Percentiles rank a stretch among this genome's conserved stretches.
phyloP scores from a whole-genome alignment of 164 flowering plant species.

The Vitis vinifera region ASM3070453v1 NC_081819.1:18327001-18327500 shows the following conservation, averaged over 20 bases:
- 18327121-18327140: conserved; percentile 51
- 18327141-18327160: conserved; percentile 39
- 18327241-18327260: conserved; percentile 63
- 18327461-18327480: conserved; percentile 65
- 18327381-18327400: conserved; percentile 41
- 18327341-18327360: conserved; percentile 8
- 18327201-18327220: conserved; percentile 37
- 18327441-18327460: conserved; percentile 48
- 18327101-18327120: not conserved
- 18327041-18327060: conserved; percentile 52
- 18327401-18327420: conserved; percentile 46
- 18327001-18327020: too few relatives aligned
- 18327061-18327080: conserved; percentile 46
- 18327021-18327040: conserved; percentile 58
- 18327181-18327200: conserved; percentile 47
- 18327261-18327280: conserved; percentile 39
- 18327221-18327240: conserved; percentile 28
- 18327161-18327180: conserved; percentile 26
- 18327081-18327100: conserved; percentile 41
- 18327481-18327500: conserved; percentile 69
- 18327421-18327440: conserved; percentile 63
- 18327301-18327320: conserved; percentile 56
- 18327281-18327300: conserved; percentile 10
- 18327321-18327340: conserved; percentile 69
- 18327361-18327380: conserved; percentile 39